These are phyloP conservation scores for Solanum lycopersicoides DNA, from an alignment of 257 asterid genomes.

Conservation along the genomic window DNA sequence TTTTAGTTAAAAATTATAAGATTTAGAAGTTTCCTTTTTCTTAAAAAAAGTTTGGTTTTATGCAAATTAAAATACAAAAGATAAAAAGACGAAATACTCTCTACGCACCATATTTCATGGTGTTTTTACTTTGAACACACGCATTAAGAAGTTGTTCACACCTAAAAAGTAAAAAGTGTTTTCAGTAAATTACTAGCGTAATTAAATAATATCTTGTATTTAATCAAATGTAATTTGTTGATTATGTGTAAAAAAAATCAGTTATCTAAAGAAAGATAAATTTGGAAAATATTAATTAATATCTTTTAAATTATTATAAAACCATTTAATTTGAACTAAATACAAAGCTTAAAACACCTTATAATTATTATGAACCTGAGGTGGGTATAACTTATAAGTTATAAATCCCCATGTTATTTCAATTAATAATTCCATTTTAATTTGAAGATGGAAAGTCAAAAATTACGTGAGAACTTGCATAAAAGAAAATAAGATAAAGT, in stretches of 20 bases:
- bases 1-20: too few relatives aligned
- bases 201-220: too few relatives aligned
- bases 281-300: neutral
- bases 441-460: neutral
- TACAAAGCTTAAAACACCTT: neutral
- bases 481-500: neutral
- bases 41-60: too few relatives aligned
- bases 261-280: too few relatives aligned
- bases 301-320: neutral
- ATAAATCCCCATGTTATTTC: too few relatives aligned
- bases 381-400: neutral
- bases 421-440: too few relatives aligned
- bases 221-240: neutral
- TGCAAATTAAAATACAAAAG: neutral
- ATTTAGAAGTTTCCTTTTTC: too few relatives aligned
- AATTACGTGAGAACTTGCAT: neutral
- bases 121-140: neutral
- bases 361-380: too few relatives aligned
- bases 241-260: too few relatives aligned
- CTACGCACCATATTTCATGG: neutral
- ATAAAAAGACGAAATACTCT: neutral
- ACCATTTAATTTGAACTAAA: neutral
- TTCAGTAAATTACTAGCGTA: neutral
- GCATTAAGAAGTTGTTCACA: neutral
- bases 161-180: neutral